phyloP scores from a whole-genome alignment of 1,284 basidiomycete genomes.

The Trichosporon faecale region DNA sequence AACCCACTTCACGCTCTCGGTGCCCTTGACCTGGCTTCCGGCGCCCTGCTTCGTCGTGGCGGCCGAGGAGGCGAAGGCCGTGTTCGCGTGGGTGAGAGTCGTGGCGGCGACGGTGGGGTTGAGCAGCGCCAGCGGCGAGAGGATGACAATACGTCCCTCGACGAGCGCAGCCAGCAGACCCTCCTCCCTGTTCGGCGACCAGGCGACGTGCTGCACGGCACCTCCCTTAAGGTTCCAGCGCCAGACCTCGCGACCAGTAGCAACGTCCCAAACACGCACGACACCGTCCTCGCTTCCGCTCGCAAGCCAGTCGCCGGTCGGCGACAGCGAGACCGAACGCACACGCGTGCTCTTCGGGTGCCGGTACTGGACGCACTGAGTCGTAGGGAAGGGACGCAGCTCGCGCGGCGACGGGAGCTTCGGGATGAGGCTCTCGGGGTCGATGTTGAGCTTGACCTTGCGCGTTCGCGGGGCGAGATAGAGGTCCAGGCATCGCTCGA shows the following conservation, averaged over 20 bases:
- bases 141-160: slow-evolving; percentile 67
- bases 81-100: slow-evolving; percentile 58
- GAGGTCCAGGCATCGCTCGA: slow-evolving; percentile 90
- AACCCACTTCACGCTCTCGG: slow-evolving; percentile 55
- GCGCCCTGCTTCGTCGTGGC: slow-evolving; percentile 49
- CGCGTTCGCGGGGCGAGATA: slow-evolving; percentile 95
- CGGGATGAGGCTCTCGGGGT: slow-evolving; percentile 86
- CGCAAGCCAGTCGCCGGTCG: slow-evolving; percentile 84
- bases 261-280: slow-evolving; percentile 90
- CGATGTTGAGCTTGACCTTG: slow-evolving; percentile 79
- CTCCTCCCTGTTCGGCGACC: slow-evolving; percentile 87
- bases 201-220: slow-evolving; percentile 77
- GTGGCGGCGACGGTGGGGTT: slow-evolving; percentile 63
- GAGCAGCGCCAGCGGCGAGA: slow-evolving; percentile 71
- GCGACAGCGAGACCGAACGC: slow-evolving; percentile 75
- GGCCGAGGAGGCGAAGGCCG: slow-evolving; percentile 48
- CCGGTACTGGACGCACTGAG: slow-evolving; percentile 68
- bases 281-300: slow-evolving; percentile 89
- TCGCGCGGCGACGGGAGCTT: slow-evolving; percentile 93
- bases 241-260: slow-evolving; percentile 83
- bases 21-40: slow-evolving; percentile 38
- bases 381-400: slow-evolving; percentile 90
- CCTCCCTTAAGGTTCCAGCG: slow-evolving; percentile 79
- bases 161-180: slow-evolving; percentile 42
- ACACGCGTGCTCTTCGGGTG: slow-evolving; percentile 64